Conservation (phyloP, 768 basidiomycete genomes). For the Pulveroboletus sp. region DNA sequence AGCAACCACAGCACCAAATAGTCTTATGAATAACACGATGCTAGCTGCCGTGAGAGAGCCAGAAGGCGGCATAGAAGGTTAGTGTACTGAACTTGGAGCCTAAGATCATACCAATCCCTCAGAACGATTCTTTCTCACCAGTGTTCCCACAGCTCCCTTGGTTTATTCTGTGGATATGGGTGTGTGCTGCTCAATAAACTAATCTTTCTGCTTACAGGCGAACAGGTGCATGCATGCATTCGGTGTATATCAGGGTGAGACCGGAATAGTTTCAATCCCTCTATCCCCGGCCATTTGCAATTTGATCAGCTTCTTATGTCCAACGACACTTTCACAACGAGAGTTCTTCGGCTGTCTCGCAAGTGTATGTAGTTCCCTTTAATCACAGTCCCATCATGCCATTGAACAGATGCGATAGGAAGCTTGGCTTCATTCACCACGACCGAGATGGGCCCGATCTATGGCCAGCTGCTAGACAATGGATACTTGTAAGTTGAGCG, state of each 20-base stretch:
- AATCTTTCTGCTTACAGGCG: neutral
- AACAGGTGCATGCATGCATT: constrained; percentile 20
- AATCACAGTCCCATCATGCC: neutral
- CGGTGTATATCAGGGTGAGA: constrained; percentile 28
- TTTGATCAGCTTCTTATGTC: constrained; percentile 19
- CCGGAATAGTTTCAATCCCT: too few species aligned
- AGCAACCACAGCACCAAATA: too few species aligned
- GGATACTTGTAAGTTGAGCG: constrained; percentile 24
- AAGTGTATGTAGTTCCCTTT: neutral
- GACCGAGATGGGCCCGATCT: constrained; percentile 18
- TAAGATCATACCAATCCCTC: constrained; percentile 6
- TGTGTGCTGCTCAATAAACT: neutral
- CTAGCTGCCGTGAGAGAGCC: too few species aligned
- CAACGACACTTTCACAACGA: constrained; percentile 19
- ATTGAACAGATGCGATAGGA: constrained; percentile 23
- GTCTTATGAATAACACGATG: too few species aligned
- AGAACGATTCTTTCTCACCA: neutral
- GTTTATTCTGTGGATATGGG: constrained; percentile 27
- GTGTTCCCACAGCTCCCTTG: constrained; percentile 19
- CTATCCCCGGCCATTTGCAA: neutral
- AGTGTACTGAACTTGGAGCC: constrained; percentile 27
- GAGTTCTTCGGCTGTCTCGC: constrained; percentile 26
- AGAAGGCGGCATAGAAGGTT: constrained; percentile 19
- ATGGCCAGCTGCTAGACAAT: constrained; percentile 21
- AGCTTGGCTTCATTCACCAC: constrained; percentile 14